Conservation (phyloP, 78 protist species). For the Neovahlkampfia damariscottae region DNA sequence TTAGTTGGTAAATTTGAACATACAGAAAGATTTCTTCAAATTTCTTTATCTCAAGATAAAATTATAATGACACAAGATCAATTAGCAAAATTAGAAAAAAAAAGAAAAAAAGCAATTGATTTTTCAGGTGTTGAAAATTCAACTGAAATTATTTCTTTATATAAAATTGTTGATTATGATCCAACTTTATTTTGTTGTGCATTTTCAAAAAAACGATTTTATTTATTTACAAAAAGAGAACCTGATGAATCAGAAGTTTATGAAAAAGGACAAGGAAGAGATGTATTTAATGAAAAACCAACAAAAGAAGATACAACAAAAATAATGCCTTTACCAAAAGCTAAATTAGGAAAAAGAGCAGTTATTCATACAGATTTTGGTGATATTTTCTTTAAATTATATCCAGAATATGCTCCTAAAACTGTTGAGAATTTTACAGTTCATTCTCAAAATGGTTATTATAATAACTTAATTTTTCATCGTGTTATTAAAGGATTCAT, state of each 20-base stretch:
- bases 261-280: background rate
- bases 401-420: constrained; percentile 68
- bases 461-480: constrained; percentile 65
- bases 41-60: background rate
- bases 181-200: background rate
- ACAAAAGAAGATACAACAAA: background rate
- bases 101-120: too few relatives aligned
- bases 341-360: background rate
- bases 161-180: too few relatives aligned
- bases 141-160: background rate
- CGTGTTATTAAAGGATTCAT: constrained; percentile 90
- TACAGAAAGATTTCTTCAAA: background rate
- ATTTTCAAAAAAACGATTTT: background rate
- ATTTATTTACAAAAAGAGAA: background rate
- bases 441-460: constrained; percentile 69
- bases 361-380: background rate
- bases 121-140: background rate
- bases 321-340: background rate
- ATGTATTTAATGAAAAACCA: background rate
- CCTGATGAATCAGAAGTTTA: background rate
- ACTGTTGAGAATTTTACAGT: constrained; percentile 89
- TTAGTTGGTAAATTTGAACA: background rate
- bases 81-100: background rate
- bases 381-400: constrained; percentile 36
- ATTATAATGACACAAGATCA: background rate